These are phyloP conservation scores for Penicillium psychrosexuale DNA, from an alignment of 2,329 filamentous ascomycete genomes.

Conservation along the genomic window DNA sequence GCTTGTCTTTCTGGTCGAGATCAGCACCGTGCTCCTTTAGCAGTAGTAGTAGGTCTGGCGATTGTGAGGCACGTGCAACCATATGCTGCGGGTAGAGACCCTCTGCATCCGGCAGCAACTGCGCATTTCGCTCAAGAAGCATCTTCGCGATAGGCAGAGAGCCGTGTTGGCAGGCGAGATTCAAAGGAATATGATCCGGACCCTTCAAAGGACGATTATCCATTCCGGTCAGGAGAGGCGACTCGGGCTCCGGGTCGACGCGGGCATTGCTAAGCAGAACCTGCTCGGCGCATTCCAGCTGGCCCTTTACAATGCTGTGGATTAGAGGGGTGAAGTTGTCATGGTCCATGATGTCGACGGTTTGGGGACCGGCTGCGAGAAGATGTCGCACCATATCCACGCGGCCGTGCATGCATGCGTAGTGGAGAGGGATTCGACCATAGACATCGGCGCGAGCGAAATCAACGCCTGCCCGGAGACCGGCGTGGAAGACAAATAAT, in stretches of 20 bases:
- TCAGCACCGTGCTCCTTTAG: slow-evolving; percentile 84
- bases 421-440: slow-evolving; percentile 87
- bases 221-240: background rate
- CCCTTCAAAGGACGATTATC: slow-evolving; percentile 44
- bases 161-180: slow-evolving; percentile 91
- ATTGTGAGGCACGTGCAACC: slow-evolving; percentile 83
- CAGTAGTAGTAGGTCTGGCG: slow-evolving; percentile 72
- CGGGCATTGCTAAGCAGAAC: slow-evolving; percentile 76
- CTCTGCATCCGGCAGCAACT: slow-evolving; percentile 89
- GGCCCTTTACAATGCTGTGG: slow-evolving; percentile 86
- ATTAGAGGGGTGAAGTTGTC: slow-evolving; percentile 97
- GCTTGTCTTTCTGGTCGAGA: slow-evolving; percentile 86
- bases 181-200: slow-evolving; percentile 88
- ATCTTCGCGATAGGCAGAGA: slow-evolving; percentile 80
- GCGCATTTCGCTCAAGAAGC: slow-evolving; percentile 74
- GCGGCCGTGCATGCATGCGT: slow-evolving; percentile 91
- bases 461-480: slow-evolving; percentile 71
- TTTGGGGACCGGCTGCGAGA: slow-evolving; percentile 65
- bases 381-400: slow-evolving; percentile 77
- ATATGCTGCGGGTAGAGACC: slow-evolving; percentile 96
- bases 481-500: slow-evolving; percentile 70
- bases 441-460: slow-evolving; percentile 86
- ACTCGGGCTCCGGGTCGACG: slow-evolving; percentile 69
- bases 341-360: slow-evolving; percentile 85
- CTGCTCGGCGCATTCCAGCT: slow-evolving; percentile 73